Percentiles rank a stretch among this genome's conserved stretches.
Conservation (phyloP, 176 grass and related monocot species). For the Avena insularis region DNA sequence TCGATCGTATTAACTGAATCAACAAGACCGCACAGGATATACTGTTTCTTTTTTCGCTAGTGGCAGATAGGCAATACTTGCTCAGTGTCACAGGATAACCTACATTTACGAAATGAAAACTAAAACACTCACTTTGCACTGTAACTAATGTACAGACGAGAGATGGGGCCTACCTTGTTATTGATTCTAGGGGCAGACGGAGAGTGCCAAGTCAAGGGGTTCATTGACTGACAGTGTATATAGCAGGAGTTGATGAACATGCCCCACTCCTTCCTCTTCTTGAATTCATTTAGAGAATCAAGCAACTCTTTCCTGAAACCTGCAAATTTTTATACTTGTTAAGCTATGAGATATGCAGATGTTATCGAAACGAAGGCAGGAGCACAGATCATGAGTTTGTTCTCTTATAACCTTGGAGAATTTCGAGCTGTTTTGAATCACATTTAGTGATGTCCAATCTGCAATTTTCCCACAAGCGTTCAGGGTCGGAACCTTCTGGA, state of each 20-base stretch:
- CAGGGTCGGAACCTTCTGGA: conserved; percentile 67
- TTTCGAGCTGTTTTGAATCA: conserved; percentile 60
- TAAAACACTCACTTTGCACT: not conserved
- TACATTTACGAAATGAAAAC: not conserved
- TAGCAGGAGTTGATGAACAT: conserved; percentile 87
- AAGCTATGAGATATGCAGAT: not conserved
- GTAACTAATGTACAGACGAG: not conserved
- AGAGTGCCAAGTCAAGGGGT: conserved; percentile 67
- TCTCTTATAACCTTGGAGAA: conserved; percentile 64
- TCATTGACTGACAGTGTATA: conserved; percentile 74
- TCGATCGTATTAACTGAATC: not conserved
- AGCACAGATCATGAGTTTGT: conserved; percentile 23
- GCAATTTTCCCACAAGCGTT: conserved; percentile 69
- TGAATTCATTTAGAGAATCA: conserved; percentile 59
- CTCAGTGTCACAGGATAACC: not conserved
- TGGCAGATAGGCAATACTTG: too few species aligned
- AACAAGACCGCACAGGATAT: not conserved
- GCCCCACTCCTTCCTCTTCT: conserved; percentile 66
- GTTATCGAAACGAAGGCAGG: not conserved
- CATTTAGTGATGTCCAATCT: conserved; percentile 75
- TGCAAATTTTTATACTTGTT: conserved; percentile 39
- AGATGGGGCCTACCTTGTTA: conserved; percentile 52
- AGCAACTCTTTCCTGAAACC: conserved; percentile 74
- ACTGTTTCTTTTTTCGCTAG: not conserved
- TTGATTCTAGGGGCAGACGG: conserved; percentile 67